Conservation (phyloP, 108 stramenopile species). For the Phaeodactylum tricornutum region DNA sequence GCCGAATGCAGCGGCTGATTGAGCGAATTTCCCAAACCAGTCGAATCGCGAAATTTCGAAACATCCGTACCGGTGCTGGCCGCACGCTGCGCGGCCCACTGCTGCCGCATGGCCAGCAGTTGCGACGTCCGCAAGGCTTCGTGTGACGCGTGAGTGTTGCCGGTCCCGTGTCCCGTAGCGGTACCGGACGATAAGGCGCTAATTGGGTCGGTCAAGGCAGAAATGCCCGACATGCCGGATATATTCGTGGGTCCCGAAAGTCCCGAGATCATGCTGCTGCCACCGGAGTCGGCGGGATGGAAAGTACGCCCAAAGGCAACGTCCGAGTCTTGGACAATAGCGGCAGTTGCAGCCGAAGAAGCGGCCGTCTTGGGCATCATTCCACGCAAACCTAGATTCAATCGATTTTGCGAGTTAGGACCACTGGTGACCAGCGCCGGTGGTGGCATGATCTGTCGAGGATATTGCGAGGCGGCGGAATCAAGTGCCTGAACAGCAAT, state of each 20-base stretch:
- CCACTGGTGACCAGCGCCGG: no score
- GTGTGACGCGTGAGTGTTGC: no score
- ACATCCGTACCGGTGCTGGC: neutral
- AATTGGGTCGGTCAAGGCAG: constrained; percentile 23
- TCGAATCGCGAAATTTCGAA: neutral
- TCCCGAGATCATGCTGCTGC: neutral
- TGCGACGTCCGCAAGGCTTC: neutral
- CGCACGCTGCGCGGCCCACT: no score
- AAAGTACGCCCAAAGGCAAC: constrained; percentile 30
- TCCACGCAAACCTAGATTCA: neutral
- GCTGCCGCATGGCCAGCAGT: neutral
- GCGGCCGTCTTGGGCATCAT: neutral
- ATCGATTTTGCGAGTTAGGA: no score
- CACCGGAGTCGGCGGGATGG: constrained; percentile 11
- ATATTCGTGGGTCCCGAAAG: constrained; percentile 6
- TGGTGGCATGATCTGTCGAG: neutral
- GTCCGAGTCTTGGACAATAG: constrained; percentile 1
- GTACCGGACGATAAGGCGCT: neutral
- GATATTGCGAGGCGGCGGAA: neutral
- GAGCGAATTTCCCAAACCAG: neutral
- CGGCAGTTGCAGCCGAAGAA: neutral
- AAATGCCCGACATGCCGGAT: constrained; percentile 23
- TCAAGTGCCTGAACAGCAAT: neutral
- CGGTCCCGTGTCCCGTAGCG: no score
- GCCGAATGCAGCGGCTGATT: neutral